Evolutionary conservation across 2,329 filamentous ascomycete species (phyloP).

Genomic region (Leptographium galeiforme): DNA sequence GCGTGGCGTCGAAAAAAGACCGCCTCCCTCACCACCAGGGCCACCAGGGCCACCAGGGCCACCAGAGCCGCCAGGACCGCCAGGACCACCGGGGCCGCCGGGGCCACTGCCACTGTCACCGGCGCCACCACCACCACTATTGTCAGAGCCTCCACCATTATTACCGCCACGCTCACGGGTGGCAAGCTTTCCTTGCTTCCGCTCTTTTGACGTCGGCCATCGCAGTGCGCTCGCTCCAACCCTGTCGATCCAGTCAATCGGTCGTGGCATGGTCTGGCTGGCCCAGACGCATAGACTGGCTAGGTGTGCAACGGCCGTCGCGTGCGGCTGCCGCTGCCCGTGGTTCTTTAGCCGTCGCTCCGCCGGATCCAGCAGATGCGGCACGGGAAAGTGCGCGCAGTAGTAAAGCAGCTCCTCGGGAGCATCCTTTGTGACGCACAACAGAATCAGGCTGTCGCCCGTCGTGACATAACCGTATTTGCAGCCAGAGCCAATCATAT

Average conservation of each 20-base stretch:
- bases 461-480: slow-evolving; percentile 8
- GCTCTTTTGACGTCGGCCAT: neutral
- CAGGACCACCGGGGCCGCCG: neutral
- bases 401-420: slow-evolving; percentile 3
- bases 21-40: neutral
- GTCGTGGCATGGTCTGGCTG: neutral
- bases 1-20: neutral
- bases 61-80: neutral
- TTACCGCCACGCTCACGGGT: no score
- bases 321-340: neutral
- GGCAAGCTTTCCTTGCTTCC: no score
- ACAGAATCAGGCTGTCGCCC: slow-evolving; percentile 5
- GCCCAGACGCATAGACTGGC: slow-evolving; percentile 1
- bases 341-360: neutral
- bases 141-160: no score
- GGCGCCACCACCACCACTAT: no score
- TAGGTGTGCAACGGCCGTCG: slow-evolving; percentile 4
- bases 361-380: neutral
- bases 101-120: no score
- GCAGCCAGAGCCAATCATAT: no score
- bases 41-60: no score
- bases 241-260: neutral
- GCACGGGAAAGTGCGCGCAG: neutral
- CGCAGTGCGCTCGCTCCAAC: neutral
- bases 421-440: neutral